Evolutionary conservation across 495 filamentous ascomycete species (phyloP).

Genomic region (Lineolata rhizophorae): DNA sequence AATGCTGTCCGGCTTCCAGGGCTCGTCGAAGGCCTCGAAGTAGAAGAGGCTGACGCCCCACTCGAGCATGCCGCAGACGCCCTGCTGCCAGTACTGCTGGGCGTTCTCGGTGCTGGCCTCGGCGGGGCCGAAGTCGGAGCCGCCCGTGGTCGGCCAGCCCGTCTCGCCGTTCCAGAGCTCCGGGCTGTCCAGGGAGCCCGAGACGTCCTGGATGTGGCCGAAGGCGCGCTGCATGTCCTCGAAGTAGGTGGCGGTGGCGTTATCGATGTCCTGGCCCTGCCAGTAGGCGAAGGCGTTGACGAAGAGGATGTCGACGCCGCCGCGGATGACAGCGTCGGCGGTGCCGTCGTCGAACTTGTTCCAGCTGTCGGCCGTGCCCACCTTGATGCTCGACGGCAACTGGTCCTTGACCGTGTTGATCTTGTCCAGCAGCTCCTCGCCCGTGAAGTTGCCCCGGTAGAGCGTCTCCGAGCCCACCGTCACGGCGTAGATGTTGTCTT

Average conservation of each 20-base stretch:
- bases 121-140: slow-evolving; percentile 41
- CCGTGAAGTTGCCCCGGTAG: slow-evolving; percentile 53
- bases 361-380: slow-evolving; percentile 68
- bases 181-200: slow-evolving; percentile 29
- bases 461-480: slow-evolving; percentile 62
- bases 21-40: slow-evolving; percentile 69
- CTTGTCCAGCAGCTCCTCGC: slow-evolving; percentile 33
- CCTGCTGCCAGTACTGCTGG: slow-evolving; percentile 36
- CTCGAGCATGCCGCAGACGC: slow-evolving; percentile 46
- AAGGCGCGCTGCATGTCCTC: slow-evolving; percentile 53
- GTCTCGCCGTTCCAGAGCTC: slow-evolving; percentile 64
- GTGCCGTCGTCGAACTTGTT: slow-evolving; percentile 60
- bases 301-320: slow-evolving; percentile 43
- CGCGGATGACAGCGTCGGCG: slow-evolving; percentile 39
- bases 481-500: slow-evolving; percentile 43
- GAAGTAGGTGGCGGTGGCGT: slow-evolving; percentile 48
- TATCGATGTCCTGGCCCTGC: slow-evolving; percentile 41
- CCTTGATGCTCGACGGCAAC: slow-evolving; percentile 29
- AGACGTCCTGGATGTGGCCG: slow-evolving; percentile 39
- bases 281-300: slow-evolving; percentile 75
- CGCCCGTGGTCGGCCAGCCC: slow-evolving; percentile 42
- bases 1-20: slow-evolving; percentile 51
- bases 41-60: slow-evolving; percentile 64
- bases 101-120: slow-evolving; percentile 39
- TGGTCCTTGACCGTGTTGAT: slow-evolving; percentile 36